These are phyloP conservation scores for Microthyrium microscopicum DNA, from an alignment of 2,329 filamentous ascomycete species.

Conservation along the genomic window DNA sequence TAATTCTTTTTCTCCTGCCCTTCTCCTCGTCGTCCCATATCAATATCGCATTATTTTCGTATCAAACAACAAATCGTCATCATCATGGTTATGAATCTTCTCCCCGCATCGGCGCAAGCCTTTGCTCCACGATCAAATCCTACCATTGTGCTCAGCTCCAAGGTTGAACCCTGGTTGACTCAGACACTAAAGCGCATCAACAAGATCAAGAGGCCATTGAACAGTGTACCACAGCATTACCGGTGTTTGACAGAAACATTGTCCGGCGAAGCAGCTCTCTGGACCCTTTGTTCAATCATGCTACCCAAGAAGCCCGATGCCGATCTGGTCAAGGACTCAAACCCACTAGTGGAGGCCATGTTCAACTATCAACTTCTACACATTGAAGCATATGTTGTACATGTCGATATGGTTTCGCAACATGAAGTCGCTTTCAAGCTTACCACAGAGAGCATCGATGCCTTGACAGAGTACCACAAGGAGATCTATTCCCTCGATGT, in stretches of 20 bases:
- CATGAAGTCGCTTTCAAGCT: conserved; percentile 98
- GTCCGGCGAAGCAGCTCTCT: conserved; percentile 78
- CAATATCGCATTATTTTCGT: conserved; percentile 5
- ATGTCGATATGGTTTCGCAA: conserved; percentile 96
- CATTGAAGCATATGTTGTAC: conserved; percentile 92
- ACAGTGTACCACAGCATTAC: conserved; percentile 90
- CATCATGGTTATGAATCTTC: conserved; percentile 78
- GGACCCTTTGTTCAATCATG: conserved; percentile 88
- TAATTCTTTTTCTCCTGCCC: conserved; percentile 3
- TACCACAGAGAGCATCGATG: conserved; percentile 83
- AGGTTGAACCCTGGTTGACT: conserved; percentile 92
- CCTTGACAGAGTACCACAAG: conserved; percentile 89
- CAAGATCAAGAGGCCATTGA: conserved; percentile 87
- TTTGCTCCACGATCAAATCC: conserved; percentile 89
- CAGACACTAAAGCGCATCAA: conserved; percentile 95
- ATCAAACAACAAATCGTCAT: conserved; percentile 1
- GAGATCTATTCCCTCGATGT: conserved; percentile 85
- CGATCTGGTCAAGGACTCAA: conserved; percentile 65
- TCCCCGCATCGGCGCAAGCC: conserved; percentile 88
- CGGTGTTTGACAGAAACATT: conserved; percentile 89
- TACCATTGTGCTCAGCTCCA: conserved; percentile 83
- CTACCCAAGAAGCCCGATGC: conserved; percentile 75
- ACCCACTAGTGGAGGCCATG: conserved; percentile 70
- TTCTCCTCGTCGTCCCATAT: conserved; percentile 4
- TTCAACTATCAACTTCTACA: conserved; percentile 90